Percentiles rank a stretch among this genome's conserved stretches.
Evolutionary conservation across 352 stramenopile genomes (phyloP).

Genomic region (Globisporangium nodosum): DNA sequence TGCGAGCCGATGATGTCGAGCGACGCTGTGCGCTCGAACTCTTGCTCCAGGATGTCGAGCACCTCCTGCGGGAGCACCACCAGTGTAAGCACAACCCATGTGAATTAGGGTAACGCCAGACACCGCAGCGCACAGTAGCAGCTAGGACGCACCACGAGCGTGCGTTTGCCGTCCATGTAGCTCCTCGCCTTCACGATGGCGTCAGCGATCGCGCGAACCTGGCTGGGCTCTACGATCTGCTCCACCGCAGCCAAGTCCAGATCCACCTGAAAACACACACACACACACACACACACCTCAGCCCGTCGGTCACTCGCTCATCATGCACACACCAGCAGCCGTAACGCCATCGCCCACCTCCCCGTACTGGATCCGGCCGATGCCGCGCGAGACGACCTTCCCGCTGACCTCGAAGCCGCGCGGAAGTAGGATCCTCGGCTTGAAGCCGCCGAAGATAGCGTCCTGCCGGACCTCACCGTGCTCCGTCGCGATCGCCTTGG

Average conservation of each 20-base stretch:
- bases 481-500: conserved; percentile 88
- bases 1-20: conserved; percentile 54
- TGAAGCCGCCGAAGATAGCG: conserved; percentile 41
- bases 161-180: conserved; percentile 62
- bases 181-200: conserved; percentile 43
- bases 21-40: conserved; percentile 57
- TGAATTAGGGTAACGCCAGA: neutral
- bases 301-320: neutral
- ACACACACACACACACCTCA: conserved; percentile 2
- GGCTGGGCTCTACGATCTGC: conserved; percentile 86
- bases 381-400: conserved; percentile 72
- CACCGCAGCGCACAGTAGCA: neutral
- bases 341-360: conserved; percentile 34
- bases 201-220: conserved; percentile 81
- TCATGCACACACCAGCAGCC: neutral
- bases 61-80: conserved; percentile 30
- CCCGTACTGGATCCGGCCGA: conserved; percentile 81
- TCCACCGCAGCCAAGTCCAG: conserved; percentile 82
- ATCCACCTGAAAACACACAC: conserved; percentile 40
- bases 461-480: conserved; percentile 53
- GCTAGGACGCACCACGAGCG: conserved; percentile 27
- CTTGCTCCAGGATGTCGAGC: conserved; percentile 52
- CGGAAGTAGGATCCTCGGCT: conserved; percentile 40
- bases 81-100: neutral
- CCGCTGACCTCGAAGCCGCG: conserved; percentile 57